Conservation (phyloP, 495 filamentous ascomycete species). For the Neurospora sp. region DNA sequence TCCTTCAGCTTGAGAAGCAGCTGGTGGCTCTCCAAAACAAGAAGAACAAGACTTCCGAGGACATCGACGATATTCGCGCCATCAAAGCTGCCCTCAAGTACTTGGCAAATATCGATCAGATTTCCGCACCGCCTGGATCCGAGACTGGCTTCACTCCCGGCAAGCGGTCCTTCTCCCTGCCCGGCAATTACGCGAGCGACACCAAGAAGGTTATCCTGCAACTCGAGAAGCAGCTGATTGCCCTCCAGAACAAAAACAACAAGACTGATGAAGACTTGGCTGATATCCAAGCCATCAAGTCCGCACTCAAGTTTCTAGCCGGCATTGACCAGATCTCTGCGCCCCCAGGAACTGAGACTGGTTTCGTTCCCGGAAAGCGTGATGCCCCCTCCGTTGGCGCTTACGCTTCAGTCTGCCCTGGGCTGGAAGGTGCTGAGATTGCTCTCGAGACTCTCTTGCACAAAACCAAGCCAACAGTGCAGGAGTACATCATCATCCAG, state of each 20-base stretch:
- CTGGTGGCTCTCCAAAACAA: constrained; percentile 21
- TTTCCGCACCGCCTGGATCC: constrained; percentile 17
- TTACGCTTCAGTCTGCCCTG: constrained; percentile 10
- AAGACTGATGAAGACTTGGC: constrained; percentile 9
- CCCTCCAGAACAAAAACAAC: constrained; percentile 9
- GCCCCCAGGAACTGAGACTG: constrained; percentile 3
- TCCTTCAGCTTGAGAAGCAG: constrained; percentile 15
- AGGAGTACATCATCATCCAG: constrained; percentile 18
- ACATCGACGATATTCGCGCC: constrained; percentile 13
- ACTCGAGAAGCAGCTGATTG: constrained; percentile 7
- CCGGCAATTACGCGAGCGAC: neutral
- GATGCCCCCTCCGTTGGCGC: constrained; percentile 2
- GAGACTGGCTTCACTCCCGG: constrained; percentile 17
- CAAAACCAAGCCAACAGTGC: constrained; percentile 13
- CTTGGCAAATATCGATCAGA: constrained; percentile 15
- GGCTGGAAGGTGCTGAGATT: constrained; percentile 11
- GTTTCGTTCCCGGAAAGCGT: constrained; percentile 2
- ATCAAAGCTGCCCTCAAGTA: constrained; percentile 15
- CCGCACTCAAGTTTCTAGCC: neutral
- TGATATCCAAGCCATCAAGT: constrained; percentile 5
- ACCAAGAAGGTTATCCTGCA: constrained; percentile 4
- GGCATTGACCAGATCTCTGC: constrained; percentile 7
- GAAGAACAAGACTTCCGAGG: constrained; percentile 15
- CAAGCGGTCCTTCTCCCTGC: constrained; percentile 9
- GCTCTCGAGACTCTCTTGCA: constrained; percentile 11